Evolutionary conservation across 2,329 filamentous ascomycete genomes (phyloP).

Genomic region (Colletotrichum destructivum): DNA sequence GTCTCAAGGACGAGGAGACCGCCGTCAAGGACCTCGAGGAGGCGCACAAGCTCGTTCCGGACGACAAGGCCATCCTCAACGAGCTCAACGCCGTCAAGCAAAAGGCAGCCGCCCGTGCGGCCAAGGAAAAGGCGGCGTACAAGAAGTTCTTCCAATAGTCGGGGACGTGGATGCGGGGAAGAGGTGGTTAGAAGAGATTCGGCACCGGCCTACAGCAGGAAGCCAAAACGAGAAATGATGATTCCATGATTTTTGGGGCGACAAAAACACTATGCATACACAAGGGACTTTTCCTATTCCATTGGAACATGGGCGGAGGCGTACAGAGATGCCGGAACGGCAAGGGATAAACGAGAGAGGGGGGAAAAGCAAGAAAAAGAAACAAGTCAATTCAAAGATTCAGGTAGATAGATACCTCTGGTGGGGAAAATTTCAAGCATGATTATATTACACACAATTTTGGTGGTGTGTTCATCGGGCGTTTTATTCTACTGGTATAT

Average conservation of each 20-base stretch:
- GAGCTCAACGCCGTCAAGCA: conserved; percentile 87
- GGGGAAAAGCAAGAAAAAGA: background rate
- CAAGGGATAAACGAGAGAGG: background rate
- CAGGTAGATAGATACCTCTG: conserved; percentile 33
- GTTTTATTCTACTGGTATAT: conserved; percentile 4
- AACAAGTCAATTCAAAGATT: conserved; percentile 9
- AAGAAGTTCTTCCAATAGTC: conserved; percentile 85
- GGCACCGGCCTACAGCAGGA: background rate
- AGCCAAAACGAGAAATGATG: conserved; percentile 9
- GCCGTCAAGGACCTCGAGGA: conserved; percentile 83
- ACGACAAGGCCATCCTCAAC: conserved; percentile 80
- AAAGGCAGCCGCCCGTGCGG: conserved; percentile 78
- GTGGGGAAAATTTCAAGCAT: conserved; percentile 14
- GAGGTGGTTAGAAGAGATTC: background rate
- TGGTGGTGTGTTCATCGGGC: background rate
- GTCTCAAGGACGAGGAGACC: conserved; percentile 86
- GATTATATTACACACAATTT: conserved; percentile 16
- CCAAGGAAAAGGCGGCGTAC: conserved; percentile 93
- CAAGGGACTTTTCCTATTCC: background rate
- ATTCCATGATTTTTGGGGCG: conserved; percentile 22
- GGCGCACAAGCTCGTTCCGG: conserved; percentile 81
- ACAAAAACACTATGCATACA: conserved; percentile 4
- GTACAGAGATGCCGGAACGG: conserved; percentile 27
- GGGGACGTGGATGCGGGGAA: background rate
- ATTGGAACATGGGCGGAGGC: conserved; percentile 26